Evolutionary conservation across 352 stramenopile genomes (phyloP).

Genomic region (Blastocystis sp.): DNA sequence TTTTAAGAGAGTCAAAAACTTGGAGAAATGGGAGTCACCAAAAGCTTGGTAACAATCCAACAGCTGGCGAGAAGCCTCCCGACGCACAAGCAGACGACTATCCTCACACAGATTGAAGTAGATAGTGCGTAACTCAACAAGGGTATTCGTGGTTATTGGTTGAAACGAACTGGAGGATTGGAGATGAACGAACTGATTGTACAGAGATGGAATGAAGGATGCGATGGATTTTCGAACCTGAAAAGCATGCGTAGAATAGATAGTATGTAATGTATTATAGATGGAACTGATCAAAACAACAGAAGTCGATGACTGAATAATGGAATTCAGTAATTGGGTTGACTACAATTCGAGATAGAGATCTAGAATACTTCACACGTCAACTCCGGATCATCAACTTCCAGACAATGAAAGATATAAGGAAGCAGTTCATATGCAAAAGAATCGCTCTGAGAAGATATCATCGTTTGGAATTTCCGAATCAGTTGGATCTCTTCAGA

Average conservation of each 20-base stretch:
- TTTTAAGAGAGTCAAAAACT: background rate
- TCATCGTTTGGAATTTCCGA: background rate
- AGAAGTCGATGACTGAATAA: background rate
- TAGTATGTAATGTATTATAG: slow-evolving; percentile 25
- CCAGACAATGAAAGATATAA: slow-evolving; percentile 28
- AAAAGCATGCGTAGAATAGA: slow-evolving; percentile 1
- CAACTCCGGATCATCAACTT: background rate
- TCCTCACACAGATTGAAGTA: slow-evolving; percentile 34
- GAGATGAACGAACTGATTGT: background rate
- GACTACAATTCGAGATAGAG: background rate
- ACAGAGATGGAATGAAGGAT: slow-evolving; percentile 13
- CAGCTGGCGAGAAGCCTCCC: background rate
- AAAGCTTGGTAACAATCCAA: background rate
- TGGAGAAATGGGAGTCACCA: background rate
- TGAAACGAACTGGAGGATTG: background rate
- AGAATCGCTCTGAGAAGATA: background rate
- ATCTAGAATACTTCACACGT: background rate
- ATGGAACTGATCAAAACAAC: background rate
- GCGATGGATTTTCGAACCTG: background rate
- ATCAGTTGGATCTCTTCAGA: background rate
- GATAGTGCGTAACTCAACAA: background rate
- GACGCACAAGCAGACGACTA: slow-evolving; percentile 1
- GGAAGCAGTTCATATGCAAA: background rate
- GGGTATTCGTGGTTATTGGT: background rate
- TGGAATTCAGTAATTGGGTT: background rate